Evolutionary conservation across 2,329 filamentous ascomycete genomes (phyloP), one percentile per base, ranked within the genome.

Genomic region (Aquanectria penicillioides): DNA sequence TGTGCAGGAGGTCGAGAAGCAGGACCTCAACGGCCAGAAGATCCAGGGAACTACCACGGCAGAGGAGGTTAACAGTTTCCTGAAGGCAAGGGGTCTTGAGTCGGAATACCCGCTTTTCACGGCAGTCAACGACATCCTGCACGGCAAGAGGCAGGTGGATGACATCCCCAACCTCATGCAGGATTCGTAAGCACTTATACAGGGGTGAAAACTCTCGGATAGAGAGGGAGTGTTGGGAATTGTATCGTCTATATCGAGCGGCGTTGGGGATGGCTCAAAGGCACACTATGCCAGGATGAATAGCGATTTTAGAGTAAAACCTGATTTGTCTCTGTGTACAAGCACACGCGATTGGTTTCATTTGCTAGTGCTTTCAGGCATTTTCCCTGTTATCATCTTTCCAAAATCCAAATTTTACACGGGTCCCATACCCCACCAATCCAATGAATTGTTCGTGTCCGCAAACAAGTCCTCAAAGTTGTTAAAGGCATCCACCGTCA

Each of bases 11-110:
- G 89, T 99, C 37, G 95, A 99, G 82, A 85, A 86, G 72, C 86
- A 88, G 58, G 94, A 97, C 74, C 84, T 99, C 62, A 98, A 99
- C 74, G 95, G 95, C 12, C 95, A 99, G 83, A 97, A 96, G 81
- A 82, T 99, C 58, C 95, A 99, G 80, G 95, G 95, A 31, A 98
- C 93, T 0, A 89, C 89, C 68, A 99, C 95, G 3, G 94, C 95
- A 8, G 86, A 89, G 63, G 95, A 99, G 76, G 94, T 99, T 36
- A 92, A 97, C 79, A 88, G 84, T 46, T 98, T 98, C 77, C 78
- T 99, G 71, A 92, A 90, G 80, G 86, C 87, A 46, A 85, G 91
- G 65, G 91, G 90, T 1, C 79, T 89, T 64, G 93, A 96, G 78
- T 81, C 86, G 26, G 90, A 97, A 48, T 99, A 97, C 75, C 95